Conservation (phyloP, 768 basidiomycete genomes). For the Leucocoprinus leucothites region DNA sequence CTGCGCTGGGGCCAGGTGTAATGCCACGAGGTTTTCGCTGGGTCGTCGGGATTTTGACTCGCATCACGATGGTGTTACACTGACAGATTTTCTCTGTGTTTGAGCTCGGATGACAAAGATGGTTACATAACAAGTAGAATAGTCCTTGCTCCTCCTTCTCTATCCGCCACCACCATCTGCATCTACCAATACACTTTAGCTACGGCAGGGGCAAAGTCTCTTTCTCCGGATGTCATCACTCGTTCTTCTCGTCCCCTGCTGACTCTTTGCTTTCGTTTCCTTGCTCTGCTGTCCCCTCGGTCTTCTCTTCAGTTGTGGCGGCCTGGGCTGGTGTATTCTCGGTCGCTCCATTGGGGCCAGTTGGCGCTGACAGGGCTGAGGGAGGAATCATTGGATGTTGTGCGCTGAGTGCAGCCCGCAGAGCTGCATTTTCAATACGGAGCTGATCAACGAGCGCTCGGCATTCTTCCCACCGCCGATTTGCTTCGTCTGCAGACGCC, state of each 20-base stretch:
- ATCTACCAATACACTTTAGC: constrained; percentile 7
- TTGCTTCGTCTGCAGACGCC: constrained; percentile 84
- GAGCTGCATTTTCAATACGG: constrained; percentile 76
- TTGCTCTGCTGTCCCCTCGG: constrained; percentile 24
- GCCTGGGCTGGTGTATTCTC: neutral
- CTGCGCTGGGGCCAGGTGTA: no score
- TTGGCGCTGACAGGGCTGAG: constrained; percentile 12
- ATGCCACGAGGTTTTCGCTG: no score
- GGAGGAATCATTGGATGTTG: constrained; percentile 36
- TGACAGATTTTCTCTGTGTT: neutral
- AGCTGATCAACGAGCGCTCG: constrained; percentile 87
- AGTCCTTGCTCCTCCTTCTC: constrained; percentile 29
- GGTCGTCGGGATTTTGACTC: no score
- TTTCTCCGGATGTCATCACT: neutral
- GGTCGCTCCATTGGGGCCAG: neutral
- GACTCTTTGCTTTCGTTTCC: constrained; percentile 25
- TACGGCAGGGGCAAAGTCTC: neutral
- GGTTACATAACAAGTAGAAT: constrained; percentile 31
- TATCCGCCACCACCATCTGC: constrained; percentile 17
- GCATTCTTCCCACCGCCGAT: constrained; percentile 87
- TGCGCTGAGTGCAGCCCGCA: constrained; percentile 66
- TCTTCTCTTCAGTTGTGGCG: constrained; percentile 23
- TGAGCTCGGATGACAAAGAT: constrained; percentile 34
- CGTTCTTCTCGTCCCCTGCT: constrained; percentile 19
- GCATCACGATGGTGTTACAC: neutral